These are phyloP conservation scores for Canavalia ensiformis DNA, from an alignment of 306 rosid species.

Conservation along the genomic window DNA sequence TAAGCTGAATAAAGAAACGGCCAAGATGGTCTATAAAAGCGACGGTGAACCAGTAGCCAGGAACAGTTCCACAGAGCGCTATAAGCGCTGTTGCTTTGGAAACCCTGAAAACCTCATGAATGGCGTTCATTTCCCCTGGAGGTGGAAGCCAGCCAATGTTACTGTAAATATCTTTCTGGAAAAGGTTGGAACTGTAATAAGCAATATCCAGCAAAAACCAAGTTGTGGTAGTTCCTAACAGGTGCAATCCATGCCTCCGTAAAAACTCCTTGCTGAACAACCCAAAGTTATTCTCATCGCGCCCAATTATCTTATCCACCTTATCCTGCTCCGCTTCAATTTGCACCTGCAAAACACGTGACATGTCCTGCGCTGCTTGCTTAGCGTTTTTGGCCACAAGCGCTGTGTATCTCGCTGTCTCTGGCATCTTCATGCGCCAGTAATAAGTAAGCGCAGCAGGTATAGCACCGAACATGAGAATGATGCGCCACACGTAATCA, in stretches of 20 bases:
- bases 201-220: slow-evolving; percentile 53
- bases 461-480: slow-evolving; percentile 49
- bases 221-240: slow-evolving; percentile 48
- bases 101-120: slow-evolving; percentile 47
- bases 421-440: slow-evolving; percentile 57
- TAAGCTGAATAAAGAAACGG: slow-evolving; percentile 47
- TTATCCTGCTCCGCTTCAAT: slow-evolving; percentile 39
- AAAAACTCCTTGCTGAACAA: slow-evolving; percentile 40
- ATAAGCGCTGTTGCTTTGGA: slow-evolving; percentile 45
- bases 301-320: not conserved
- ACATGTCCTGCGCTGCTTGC: slow-evolving; percentile 50
- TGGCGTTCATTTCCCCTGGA: slow-evolving; percentile 45
- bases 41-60: slow-evolving; percentile 54
- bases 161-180: slow-evolving; percentile 47
- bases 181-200: slow-evolving; percentile 49
- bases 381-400: slow-evolving; percentile 47
- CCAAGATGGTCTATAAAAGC: slow-evolving; percentile 43
- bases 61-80: slow-evolving; percentile 51
- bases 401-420: slow-evolving; percentile 53
- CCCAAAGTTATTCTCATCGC: slow-evolving; percentile 19
- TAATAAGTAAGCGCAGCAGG: slow-evolving; percentile 49
- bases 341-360: slow-evolving; percentile 43
- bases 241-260: slow-evolving; percentile 42
- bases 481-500: slow-evolving; percentile 51
- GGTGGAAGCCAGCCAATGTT: slow-evolving; percentile 51